Base-by-base conservation (phyloP, 345 rosid species). In the Pugionium cornutum region DNA sequence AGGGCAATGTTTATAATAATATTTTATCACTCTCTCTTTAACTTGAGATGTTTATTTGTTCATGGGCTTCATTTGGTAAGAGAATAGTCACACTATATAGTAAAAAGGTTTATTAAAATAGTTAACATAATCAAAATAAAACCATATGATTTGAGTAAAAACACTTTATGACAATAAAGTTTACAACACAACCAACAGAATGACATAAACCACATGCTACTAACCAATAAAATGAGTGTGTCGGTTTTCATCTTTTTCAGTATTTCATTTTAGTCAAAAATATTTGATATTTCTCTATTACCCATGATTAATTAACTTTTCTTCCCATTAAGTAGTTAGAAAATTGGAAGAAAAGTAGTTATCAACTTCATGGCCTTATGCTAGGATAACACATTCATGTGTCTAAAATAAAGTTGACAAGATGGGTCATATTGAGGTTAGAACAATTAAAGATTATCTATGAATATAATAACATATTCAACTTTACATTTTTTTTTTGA, bases 191-290 rank as follows among this genome's bases (percentile, higher is more conserved):
- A 39, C 52, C 49, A 71, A 63, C 63, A 47, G 4, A 64, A 42
- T 72, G 69, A 57, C 64, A 72, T 56, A 64, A 56, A 64, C 30
- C 70, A 71, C 58, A 71, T 71, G 76, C 65, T 62, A 63, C 63
- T 62, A 70, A 62, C 75, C 64, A 47, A 62, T 56, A 47, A 64
- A 42, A 72, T 72, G 76, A 72, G 66, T 72, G 59, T 72, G 76
- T 65, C 76, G 70, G 66, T 50, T 64, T 57, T 64, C 54, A 72
- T 54, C 66, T 64, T 72, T 72, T 57, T 36, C 33, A 28, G 27
- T 41, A 47, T 49, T 18, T 72, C 65, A 56, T 57, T 41, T 52
- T 52, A 50, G 50, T 64, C 37, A 47, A 34, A 42, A 72, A 11
- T 37, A 40, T 54, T 18, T 53, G 62, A 52, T 61, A 29, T 35